Evolutionary conservation across 257 asterid species (phyloP), one percentile per base, ranked within the genome.

Genomic region (Ophiorrhiza pumila): DNA sequence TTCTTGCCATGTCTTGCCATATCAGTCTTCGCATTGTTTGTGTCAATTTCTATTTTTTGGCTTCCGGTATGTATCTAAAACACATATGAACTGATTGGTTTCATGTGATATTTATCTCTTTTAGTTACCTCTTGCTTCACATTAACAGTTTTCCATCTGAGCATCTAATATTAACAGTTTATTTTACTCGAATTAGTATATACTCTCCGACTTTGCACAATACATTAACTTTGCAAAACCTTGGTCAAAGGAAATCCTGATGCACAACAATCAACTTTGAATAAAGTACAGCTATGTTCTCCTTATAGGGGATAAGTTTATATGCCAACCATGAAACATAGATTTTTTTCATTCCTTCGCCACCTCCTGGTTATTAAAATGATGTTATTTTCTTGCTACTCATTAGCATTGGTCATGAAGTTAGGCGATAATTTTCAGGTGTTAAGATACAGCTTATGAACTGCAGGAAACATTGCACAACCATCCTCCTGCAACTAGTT

Each of bases 391-490:
- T 47, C 43, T 46, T 47, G 41, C 27, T 29, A 31, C 8, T 68
- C 41, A 34, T 47, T 46, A 20, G 29, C 72, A 63, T 52, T 64
- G 5, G 7, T 29, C 25, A 14, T 62, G 25, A 22, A 22, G 23
- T 66, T 11, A 14, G 35, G 2, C 10, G 49, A 10, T 47, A n/a
- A 10, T 4, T 31, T 20, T 43, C 1, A 29, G 10, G 41, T n/a
- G 34, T 27, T 17, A 56, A 41, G 62, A 37, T 67, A 43, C 46
- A 35, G 47, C 57, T 25, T 29, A 47, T 39, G 35, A 70, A 68
- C 61, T 77, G 80, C 86, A 90, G 98, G 98, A 92, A 89, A 88
- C 98, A 41, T 61, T 92, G 71, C 98, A 92, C 80, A 43, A 18
- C 50, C 98, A 90, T 73, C 69, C 60, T 64, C 66, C 83, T 39